Conservation (phyloP, 441 rosid genomes). For the Adansonia gregorii region DNA sequence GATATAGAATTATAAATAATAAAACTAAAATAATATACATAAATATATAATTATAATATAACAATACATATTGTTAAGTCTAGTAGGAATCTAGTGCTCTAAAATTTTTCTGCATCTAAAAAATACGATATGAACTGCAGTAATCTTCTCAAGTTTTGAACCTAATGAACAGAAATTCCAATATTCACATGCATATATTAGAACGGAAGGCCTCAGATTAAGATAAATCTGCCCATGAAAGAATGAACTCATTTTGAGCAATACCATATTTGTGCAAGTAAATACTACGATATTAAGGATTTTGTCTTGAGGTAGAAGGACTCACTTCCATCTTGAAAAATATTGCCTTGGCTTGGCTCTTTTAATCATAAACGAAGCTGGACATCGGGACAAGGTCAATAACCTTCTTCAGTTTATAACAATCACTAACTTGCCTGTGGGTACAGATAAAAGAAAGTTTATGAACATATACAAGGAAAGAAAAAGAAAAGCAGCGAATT, state of each 20-base stretch:
- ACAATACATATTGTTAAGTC: too few relatives aligned
- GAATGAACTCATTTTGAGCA: constrained; percentile 6
- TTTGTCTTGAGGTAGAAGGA: neutral
- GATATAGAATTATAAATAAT: too few relatives aligned
- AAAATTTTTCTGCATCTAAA: neutral
- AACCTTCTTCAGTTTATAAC: neutral
- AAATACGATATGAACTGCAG: neutral
- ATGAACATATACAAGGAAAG: neutral
- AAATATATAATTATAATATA: too few relatives aligned
- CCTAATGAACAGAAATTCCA: constrained; percentile 15
- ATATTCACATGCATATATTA: constrained; percentile 12
- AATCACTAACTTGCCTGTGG: neutral
- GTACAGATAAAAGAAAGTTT: neutral
- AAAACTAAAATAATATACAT: too few relatives aligned
- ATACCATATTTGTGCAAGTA: constrained; percentile 3
- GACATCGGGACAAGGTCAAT: neutral
- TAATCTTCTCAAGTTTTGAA: neutral
- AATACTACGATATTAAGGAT: neutral
- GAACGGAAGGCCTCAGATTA: neutral
- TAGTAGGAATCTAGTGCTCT: too few relatives aligned
- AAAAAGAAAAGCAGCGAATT: neutral
- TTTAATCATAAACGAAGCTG: neutral
- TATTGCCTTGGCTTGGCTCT: neutral
- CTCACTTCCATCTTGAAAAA: neutral
- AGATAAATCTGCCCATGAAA: neutral